Percentiles rank a stretch among this genome's conserved stretches.
These are phyloP conservation scores for Phaeosphaeria sp. DNA, from an alignment of 2,329 filamentous ascomycete species.

Conservation along the genomic window DNA sequence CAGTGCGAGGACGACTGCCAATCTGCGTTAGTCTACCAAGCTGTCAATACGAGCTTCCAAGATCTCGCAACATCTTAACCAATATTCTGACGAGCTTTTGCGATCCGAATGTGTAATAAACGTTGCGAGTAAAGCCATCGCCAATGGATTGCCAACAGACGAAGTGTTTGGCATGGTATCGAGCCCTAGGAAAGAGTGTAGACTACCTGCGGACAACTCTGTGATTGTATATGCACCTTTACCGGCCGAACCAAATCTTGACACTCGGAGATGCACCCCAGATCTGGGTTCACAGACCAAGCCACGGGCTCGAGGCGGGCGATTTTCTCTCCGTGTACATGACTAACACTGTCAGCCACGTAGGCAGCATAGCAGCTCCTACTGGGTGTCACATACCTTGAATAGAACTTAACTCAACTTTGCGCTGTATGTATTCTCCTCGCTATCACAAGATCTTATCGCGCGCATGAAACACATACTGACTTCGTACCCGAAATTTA, in stretches of 20 bases:
- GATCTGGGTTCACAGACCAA: not conserved
- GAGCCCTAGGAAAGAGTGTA: not conserved
- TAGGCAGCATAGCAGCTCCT: no score
- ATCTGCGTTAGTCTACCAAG: slow-evolving; percentile 3
- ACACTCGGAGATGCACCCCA: not conserved
- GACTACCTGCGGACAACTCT: not conserved
- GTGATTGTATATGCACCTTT: not conserved
- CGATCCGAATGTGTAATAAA: not conserved
- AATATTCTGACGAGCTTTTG: not conserved
- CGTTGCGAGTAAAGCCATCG: not conserved
- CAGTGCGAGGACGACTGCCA: slow-evolving; percentile 13
- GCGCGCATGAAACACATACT: no score
- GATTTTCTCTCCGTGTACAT: no score
- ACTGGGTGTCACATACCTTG: no score
- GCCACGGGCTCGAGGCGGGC: no score
- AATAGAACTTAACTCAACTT: no score
- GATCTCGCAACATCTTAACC: not conserved
- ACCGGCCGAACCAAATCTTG: not conserved
- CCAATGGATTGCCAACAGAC: not conserved
- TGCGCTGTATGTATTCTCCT: no score
- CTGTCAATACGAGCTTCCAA: not conserved
- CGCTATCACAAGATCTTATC: no score
- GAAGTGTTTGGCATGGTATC: not conserved
- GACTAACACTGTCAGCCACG: no score
- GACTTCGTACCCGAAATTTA: no score